Conservation (phyloP, 2,329 filamentous ascomycete genomes). For the Calonectria naviculata region DNA sequence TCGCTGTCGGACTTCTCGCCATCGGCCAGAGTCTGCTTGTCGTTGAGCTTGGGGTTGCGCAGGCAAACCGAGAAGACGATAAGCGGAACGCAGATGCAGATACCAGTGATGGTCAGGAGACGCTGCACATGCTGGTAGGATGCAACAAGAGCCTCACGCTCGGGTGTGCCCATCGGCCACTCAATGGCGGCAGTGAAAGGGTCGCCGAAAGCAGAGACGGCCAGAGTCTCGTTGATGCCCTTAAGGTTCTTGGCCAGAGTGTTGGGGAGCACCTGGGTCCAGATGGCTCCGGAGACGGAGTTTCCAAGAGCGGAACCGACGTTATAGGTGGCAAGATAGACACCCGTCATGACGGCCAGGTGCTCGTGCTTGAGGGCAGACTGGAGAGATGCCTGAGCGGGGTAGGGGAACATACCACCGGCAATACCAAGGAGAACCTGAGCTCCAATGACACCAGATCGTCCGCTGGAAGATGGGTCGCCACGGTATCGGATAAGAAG, state of each 20-base stretch:
- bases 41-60: constrained; percentile 58
- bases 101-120: constrained; percentile 59
- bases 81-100: constrained; percentile 60
- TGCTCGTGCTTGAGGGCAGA: constrained; percentile 58
- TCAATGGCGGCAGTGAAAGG: constrained; percentile 48
- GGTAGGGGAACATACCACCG: constrained; percentile 70
- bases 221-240: constrained; percentile 51
- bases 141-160: constrained; percentile 55
- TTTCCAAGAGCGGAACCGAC: constrained; percentile 71
- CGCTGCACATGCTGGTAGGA: constrained; percentile 60
- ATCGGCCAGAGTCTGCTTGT: constrained; percentile 56
- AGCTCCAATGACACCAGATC: constrained; percentile 70
- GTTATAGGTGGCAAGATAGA: constrained; percentile 73
- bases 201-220: constrained; percentile 46
- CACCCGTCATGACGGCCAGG: constrained; percentile 71
- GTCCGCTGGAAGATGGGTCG: constrained; percentile 51
- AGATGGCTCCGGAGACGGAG: constrained; percentile 70
- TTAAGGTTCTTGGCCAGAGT: constrained; percentile 53
- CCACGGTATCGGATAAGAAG: constrained; percentile 74
- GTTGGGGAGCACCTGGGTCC: constrained; percentile 66
- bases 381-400: constrained; percentile 58
- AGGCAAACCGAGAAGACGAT: constrained; percentile 55
- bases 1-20: constrained; percentile 33
- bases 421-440: constrained; percentile 72
- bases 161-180: constrained; percentile 55